Conservation (phyloP, 164 flowering plant genomes). For the Stephania yunnanensis region DNA sequence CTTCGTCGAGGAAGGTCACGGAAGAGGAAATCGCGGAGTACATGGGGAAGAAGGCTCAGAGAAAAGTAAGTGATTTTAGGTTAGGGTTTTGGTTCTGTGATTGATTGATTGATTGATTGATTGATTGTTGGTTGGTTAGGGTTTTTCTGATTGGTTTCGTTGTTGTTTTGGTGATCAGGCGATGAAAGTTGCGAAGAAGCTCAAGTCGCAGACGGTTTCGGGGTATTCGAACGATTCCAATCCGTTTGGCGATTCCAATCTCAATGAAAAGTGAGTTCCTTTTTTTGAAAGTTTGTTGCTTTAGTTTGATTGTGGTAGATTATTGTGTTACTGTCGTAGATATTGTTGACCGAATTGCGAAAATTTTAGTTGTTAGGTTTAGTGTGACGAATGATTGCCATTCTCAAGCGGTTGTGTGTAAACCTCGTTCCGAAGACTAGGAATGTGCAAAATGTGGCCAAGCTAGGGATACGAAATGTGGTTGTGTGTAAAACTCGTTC, state of each 20-base stretch:
- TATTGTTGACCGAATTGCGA: no score
- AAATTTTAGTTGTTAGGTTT: no score
- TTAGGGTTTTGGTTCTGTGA: slow-evolving; percentile 2
- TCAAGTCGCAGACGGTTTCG: slow-evolving; percentile 64
- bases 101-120: neutral
- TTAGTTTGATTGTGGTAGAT: no score
- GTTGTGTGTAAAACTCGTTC: no score
- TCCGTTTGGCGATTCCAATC: slow-evolving; percentile 92
- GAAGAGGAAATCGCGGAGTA: slow-evolving; percentile 75
- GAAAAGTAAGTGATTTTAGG: slow-evolving; percentile 39
- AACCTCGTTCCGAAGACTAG: no score
- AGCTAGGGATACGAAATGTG: no score
- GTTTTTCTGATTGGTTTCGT: slow-evolving; percentile 22
- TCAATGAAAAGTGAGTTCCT: slow-evolving; percentile 64
- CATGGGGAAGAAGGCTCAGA: slow-evolving; percentile 69
- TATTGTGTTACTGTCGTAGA: no score
- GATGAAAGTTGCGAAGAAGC: slow-evolving; percentile 61
- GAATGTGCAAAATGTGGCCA: no score
- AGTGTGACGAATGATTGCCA: no score
- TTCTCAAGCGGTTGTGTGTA: no score
- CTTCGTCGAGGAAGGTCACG: slow-evolving; percentile 33
- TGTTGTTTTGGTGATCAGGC: slow-evolving; percentile 37
- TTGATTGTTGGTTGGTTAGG: neutral
- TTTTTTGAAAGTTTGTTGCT: neutral
- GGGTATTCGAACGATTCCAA: slow-evolving; percentile 92